Evolutionary conservation across 768 basidiomycete genomes (phyloP).

Genomic region (Podaxis rugospora): DNA sequence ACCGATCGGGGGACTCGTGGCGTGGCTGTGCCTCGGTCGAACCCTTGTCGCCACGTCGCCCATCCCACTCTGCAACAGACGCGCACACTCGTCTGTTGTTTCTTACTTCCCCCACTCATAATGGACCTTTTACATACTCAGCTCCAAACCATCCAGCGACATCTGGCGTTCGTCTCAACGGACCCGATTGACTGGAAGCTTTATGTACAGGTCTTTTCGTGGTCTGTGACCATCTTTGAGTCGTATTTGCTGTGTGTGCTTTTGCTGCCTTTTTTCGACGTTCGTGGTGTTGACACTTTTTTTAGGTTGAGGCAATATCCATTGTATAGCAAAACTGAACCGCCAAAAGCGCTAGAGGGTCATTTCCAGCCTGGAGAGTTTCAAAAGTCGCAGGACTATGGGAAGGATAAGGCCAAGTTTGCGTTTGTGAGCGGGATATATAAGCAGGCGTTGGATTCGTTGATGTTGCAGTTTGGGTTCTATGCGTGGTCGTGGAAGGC

Average conservation of each 20-base stretch:
- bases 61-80: background rate
- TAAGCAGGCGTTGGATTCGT: conserved; percentile 67
- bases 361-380: conserved; percentile 73
- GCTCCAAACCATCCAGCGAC: conserved; percentile 51
- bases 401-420: conserved; percentile 85
- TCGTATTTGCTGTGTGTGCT: conserved; percentile 75
- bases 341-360: conserved; percentile 62
- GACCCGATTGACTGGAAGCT: conserved; percentile 78
- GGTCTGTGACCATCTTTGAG: conserved; percentile 80
- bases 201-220: conserved; percentile 76
- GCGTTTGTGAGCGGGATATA: conserved; percentile 69
- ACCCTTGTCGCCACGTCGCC: background rate
- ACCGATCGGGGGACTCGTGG: no score
- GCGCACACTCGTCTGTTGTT: background rate
- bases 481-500: conserved; percentile 80
- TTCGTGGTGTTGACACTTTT: background rate
- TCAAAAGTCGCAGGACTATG: conserved; percentile 88
- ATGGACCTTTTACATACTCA: conserved; percentile 65
- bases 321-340: conserved; percentile 70
- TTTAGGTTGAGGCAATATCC: conserved; percentile 75
- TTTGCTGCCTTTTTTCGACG: conserved; percentile 1
- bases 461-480: conserved; percentile 68
- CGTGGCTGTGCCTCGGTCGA: background rate
- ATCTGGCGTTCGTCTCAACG: conserved; percentile 66
- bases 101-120: conserved; percentile 16